Evolutionary conservation across 306 rosid species (phyloP).

Genomic region (Glycyrrhiza uralensis): DNA sequence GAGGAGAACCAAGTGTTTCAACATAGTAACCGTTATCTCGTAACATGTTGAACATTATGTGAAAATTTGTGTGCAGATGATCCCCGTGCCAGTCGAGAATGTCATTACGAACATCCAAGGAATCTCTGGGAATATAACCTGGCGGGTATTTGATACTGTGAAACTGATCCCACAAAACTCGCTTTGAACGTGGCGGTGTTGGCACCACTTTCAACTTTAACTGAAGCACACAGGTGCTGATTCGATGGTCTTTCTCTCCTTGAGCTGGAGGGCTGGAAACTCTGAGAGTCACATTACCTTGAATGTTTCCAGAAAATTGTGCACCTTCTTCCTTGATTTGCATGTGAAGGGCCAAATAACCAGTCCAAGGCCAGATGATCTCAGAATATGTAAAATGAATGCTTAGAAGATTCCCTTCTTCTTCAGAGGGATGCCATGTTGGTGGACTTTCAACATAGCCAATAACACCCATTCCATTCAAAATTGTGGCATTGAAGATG

Average conservation of each 20-base stretch:
- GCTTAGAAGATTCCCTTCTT: slow-evolving; percentile 88
- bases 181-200: slow-evolving; percentile 76
- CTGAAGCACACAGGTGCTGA: slow-evolving; percentile 81
- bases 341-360: slow-evolving; percentile 88
- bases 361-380: slow-evolving; percentile 99
- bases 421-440: slow-evolving; percentile 84
- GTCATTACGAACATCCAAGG: slow-evolving; percentile 96
- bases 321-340: slow-evolving; percentile 96
- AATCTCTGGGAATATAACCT: slow-evolving; percentile 96
- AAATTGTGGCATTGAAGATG: slow-evolving; percentile 91
- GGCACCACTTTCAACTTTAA: slow-evolving; percentile 86
- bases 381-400: slow-evolving; percentile 84
- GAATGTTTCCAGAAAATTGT: slow-evolving; percentile 81
- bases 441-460: slow-evolving; percentile 86
- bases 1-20: slow-evolving; percentile 93
- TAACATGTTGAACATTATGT: slow-evolving; percentile 94
- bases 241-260: slow-evolving; percentile 55
- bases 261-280: slow-evolving; percentile 79
- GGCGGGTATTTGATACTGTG: slow-evolving; percentile 95
- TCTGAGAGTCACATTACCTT: slow-evolving; percentile 83
- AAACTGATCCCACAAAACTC: slow-evolving; percentile 97
- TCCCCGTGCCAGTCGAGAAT: slow-evolving; percentile 99
- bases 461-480: slow-evolving; percentile 95
- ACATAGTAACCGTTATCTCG: slow-evolving; percentile 85
- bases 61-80: slow-evolving; percentile 92